Conservation (phyloP, 2,329 filamentous ascomycete genomes). For the Neofusicoccum laricinum region DNA sequence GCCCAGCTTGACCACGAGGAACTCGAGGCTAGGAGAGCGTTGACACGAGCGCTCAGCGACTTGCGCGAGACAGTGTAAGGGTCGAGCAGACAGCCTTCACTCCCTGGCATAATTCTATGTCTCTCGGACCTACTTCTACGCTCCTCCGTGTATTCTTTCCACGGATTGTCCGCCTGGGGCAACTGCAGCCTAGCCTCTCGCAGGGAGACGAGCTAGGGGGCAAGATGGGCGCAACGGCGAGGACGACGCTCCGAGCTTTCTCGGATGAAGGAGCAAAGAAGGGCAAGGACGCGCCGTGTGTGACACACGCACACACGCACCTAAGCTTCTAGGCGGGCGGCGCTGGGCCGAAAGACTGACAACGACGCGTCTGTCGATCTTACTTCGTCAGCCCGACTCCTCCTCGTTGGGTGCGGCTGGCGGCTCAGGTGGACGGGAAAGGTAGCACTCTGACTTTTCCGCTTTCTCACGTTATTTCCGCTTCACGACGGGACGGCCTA, state of each 20-base stretch:
- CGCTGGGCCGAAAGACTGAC: no score
- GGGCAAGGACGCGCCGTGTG: not conserved
- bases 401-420: not conserved
- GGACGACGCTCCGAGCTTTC: not conserved
- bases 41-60: slow-evolving; percentile 39
- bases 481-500: not conserved
- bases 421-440: not conserved
- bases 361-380: no score
- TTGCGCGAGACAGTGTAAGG: slow-evolving; percentile 20
- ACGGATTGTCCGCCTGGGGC: not conserved
- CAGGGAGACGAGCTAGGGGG: not conserved
- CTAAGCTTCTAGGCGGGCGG: not conserved
- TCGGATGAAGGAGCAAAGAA: not conserved
- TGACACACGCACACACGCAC: not conserved
- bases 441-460: not conserved
- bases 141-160: not conserved
- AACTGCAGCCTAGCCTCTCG: not conserved
- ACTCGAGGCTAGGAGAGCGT: slow-evolving; percentile 40
- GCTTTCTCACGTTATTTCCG: not conserved
- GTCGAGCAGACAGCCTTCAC: not conserved
- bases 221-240: not conserved
- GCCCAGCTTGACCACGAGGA: slow-evolving; percentile 38
- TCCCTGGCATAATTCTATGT: not conserved
- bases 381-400: no score
- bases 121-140: not conserved